A percentile compares a stretch with the other conserved stretches of the same genome.
phyloP scores from a whole-genome alignment of 257 asterid species.

The Verbascum thapsus region DNA sequence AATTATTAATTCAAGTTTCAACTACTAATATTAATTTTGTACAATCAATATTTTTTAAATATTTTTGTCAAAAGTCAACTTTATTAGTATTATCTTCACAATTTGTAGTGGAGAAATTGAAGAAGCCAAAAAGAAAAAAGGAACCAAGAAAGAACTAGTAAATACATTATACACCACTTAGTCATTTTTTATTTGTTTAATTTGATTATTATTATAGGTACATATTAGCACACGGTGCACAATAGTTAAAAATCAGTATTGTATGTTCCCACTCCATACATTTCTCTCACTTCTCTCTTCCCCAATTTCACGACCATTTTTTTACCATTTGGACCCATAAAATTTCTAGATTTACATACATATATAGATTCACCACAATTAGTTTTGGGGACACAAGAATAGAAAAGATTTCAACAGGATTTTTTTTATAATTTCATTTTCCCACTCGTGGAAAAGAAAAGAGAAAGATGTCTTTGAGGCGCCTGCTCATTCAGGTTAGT shows the following conservation, averaged over 20 bases:
- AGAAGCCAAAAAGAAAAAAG: too few species aligned
- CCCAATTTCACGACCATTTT: background rate
- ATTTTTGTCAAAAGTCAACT: too few species aligned
- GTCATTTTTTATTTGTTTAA: too few species aligned
- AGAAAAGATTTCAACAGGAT: constrained; percentile 10
- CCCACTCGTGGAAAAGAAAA: constrained; percentile 31
- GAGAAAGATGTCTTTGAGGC: constrained; percentile 64
- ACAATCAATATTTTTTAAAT: too few species aligned
- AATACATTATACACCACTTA: too few species aligned
- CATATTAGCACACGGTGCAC: too few species aligned
- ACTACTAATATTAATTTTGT: too few species aligned
- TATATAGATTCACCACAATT: background rate
- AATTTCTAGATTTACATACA: background rate
- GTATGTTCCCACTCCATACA: background rate
- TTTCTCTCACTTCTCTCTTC: background rate
- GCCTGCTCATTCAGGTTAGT: constrained; percentile 64
- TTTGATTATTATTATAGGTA: too few species aligned
- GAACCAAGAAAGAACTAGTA: background rate
- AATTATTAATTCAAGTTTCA: too few species aligned
- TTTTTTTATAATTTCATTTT: constrained; percentile 16
- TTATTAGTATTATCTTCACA: too few species aligned
- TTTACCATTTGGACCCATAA: background rate
- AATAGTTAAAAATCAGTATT: background rate
- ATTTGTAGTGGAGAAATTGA: too few species aligned
- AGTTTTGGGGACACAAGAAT: background rate